These are phyloP conservation scores for Copromyces sp. DNA, from an alignment of 495 filamentous ascomycete genomes.

Conservation along the genomic window DNA sequence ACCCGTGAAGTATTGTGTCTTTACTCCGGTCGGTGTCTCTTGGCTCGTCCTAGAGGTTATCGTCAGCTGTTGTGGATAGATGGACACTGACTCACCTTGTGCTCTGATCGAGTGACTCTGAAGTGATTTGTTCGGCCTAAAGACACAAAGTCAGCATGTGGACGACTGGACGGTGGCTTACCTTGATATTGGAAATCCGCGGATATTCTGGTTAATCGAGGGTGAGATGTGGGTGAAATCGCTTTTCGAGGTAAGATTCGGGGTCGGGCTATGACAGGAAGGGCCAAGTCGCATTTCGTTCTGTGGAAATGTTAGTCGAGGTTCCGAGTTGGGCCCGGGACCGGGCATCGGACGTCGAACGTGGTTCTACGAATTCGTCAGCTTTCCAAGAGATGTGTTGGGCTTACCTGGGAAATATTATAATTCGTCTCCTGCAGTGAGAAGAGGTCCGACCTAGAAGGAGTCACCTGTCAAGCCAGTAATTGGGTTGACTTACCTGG, in stretches of 20 bases:
- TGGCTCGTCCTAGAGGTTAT: background rate
- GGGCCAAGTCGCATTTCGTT: background rate
- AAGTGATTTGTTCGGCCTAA: background rate
- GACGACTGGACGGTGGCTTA: background rate
- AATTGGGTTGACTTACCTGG: background rate
- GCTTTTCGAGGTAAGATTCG: too few species aligned
- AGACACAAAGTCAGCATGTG: background rate
- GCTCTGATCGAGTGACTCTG: background rate
- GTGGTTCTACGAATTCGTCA: background rate
- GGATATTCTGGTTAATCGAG: background rate
- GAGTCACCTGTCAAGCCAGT: background rate
- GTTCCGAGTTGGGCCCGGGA: background rate
- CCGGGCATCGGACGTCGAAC: background rate
- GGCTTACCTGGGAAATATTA: background rate
- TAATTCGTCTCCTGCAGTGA: background rate
- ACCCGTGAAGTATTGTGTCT: background rate
- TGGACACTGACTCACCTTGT: background rate
- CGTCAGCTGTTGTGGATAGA: background rate
- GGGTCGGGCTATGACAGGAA: background rate
- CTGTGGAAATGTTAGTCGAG: background rate
- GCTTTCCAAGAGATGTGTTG: background rate
- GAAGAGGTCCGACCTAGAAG: background rate
- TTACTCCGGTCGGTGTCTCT: background rate
- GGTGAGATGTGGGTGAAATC: background rate
- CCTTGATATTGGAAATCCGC: background rate